A percentile compares a stretch with the other conserved stretches of the same genome.
Evolutionary conservation across 257 asterid genomes (phyloP).

Genomic region (Solanum pennellii): DNA sequence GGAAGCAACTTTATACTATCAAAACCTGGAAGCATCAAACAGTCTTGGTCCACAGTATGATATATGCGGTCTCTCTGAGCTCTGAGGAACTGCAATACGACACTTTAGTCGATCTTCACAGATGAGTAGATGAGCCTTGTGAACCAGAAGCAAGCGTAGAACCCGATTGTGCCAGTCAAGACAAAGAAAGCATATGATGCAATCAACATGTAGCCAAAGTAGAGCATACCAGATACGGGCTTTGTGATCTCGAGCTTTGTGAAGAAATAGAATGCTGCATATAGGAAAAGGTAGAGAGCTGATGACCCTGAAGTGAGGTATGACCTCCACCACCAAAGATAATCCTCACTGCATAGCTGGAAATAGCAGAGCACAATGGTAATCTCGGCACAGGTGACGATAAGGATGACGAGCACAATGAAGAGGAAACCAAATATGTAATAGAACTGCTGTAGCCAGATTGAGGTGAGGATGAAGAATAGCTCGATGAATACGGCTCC

Average conservation of each 20-base stretch:
- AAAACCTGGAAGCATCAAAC: not conserved
- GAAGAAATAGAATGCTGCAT: constrained; percentile 78
- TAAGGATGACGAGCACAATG: constrained; percentile 65
- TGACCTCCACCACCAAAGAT: constrained; percentile 95
- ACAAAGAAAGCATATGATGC: constrained; percentile 81
- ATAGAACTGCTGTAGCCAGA: constrained; percentile 87
- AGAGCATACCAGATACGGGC: constrained; percentile 65
- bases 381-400: constrained; percentile 85
- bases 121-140: constrained; percentile 86
- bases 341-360: constrained; percentile 95
- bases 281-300: constrained; percentile 68
- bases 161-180: constrained; percentile 81
- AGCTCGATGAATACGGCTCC: constrained; percentile 89
- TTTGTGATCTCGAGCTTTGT: constrained; percentile 82
- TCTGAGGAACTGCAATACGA: not conserved
- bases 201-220: constrained; percentile 84
- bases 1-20: constrained; percentile 3
- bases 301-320: constrained; percentile 80
- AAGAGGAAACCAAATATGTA: constrained; percentile 84
- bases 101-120: constrained; percentile 65
- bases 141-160: constrained; percentile 86
- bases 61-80: not conserved
- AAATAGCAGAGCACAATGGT: constrained; percentile 82
- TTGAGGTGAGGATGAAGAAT: constrained; percentile 83
- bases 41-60: not conserved